A percentile compares a stretch with the other conserved stretches of the same genome.
Evolutionary conservation across 805 yeast species (phyloP).

Genomic region (Kazachstania martiniae): DNA sequence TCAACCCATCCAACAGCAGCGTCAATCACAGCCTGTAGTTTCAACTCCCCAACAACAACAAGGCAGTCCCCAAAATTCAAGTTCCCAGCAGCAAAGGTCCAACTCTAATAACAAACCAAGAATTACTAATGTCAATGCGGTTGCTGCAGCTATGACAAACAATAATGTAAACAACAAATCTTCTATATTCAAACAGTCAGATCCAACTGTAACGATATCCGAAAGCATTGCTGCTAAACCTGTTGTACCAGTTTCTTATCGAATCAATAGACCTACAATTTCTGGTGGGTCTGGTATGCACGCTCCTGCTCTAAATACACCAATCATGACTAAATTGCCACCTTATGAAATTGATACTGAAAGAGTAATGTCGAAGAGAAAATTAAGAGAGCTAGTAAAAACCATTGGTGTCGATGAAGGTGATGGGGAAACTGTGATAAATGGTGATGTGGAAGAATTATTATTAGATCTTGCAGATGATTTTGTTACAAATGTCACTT

Average conservation of each 20-base stretch:
- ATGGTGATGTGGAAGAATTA: constrained; percentile 92
- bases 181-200: constrained; percentile 31
- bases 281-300: constrained; percentile 74
- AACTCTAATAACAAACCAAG: too few species aligned
- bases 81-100: constrained; percentile 26
- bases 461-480: constrained; percentile 91
- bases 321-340: constrained; percentile 65
- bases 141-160: constrained; percentile 35
- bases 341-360: constrained; percentile 74
- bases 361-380: constrained; percentile 79
- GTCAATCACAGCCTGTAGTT: not conserved
- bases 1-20: constrained; percentile 1
- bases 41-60: too few species aligned
- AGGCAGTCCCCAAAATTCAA: constrained; percentile 22
- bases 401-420: constrained; percentile 80
- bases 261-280: constrained; percentile 69
- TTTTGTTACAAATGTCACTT: constrained; percentile 79
- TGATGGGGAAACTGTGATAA: constrained; percentile 81
- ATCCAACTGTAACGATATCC: constrained; percentile 64
- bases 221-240: constrained; percentile 53
- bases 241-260: constrained; percentile 53
- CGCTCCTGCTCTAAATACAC: constrained; percentile 62
- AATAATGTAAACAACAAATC: constrained; percentile 16
- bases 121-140: constrained; percentile 40
- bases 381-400: constrained; percentile 75